Conservation (phyloP, 371 early-diverging fungal species). For the Syncephalastrum sp. region DNA sequence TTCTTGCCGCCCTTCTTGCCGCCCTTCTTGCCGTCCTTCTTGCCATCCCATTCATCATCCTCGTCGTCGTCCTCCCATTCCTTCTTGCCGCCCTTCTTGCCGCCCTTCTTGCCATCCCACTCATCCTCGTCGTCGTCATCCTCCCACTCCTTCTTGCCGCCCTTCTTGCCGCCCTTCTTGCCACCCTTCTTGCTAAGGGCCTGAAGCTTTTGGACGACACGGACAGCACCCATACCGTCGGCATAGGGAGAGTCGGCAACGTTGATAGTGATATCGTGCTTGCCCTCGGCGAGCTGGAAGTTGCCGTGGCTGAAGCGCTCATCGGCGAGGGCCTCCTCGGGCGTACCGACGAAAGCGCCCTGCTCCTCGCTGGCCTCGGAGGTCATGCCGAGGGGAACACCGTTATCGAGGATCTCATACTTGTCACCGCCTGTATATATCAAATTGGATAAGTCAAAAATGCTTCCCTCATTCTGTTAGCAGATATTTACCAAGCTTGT, state of each 20-base stretch:
- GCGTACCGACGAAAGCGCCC: slow-evolving; percentile 17
- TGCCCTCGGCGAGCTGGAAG: slow-evolving; percentile 21
- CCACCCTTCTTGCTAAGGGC: slow-evolving; percentile 26
- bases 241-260: slow-evolving; percentile 23
- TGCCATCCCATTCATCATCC: slow-evolving; percentile 13
- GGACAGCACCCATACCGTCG: slow-evolving; percentile 30
- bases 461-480: no score
- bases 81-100: slow-evolving; percentile 6
- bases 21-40: slow-evolving; percentile 1
- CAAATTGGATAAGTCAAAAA: neutral
- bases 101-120: slow-evolving; percentile 4
- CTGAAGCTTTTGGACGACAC: slow-evolving; percentile 30
- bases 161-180: slow-evolving; percentile 17
- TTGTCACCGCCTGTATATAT: slow-evolving; percentile 27
- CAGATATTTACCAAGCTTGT: slow-evolving; percentile 22
- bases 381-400: slow-evolving; percentile 23
- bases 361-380: slow-evolving; percentile 15
- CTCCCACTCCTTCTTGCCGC: slow-evolving; percentile 16
- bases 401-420: slow-evolving; percentile 33
- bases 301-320: slow-evolving; percentile 27
- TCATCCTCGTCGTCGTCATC: slow-evolving; percentile 17
- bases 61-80: slow-evolving; percentile 1
- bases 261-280: slow-evolving; percentile 34
- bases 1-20: neutral
- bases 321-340: slow-evolving; percentile 29